Evolutionary conservation across 2,329 filamentous ascomycete genomes (phyloP), one percentile per base, ranked within the genome.

Genomic region (Talaromyces atroroseus): DNA sequence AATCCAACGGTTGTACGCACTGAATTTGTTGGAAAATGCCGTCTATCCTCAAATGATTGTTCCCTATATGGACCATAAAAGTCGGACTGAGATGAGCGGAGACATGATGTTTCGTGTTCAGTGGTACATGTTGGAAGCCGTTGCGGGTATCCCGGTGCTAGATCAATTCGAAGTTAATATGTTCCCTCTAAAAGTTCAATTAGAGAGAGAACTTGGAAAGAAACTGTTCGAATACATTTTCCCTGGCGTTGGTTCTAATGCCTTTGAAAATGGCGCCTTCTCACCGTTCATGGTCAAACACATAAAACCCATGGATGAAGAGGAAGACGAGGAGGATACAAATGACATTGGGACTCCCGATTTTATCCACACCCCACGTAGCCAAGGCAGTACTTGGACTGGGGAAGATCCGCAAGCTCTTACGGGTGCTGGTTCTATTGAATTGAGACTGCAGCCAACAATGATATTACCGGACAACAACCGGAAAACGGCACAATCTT

Each of bases 51-150:
- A 95, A 69, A 97, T 99, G 81, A 90, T 99, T 59, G 87, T 88
- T 16, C 92, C 94, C 0, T 97, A 95, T 66, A 76, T 88, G 21
- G 88, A 95, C 59, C 81, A 83, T 52, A 81, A 84, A 36, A 69
- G 69, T 73, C 82, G 70, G 68, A 77, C 68, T 61, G 77, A 80
- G 32, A 80, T 83, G 47, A 73, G 80, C n/a, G 76, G 79, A 52
- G 84, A 88, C 59, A 90, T 91, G 66, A 97, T 97, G 88, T 82
- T 99, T 52, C 85, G 88, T 34, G 89, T 99, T 12, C 94, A 95
- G 69, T 99, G 95, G 90, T 86, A 96, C 69, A 96, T 96, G 90
- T 81, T 99, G 4, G 94, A 99, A 74, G 92, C 94, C 7, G 96
- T 99, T 70, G 94, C 92, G 38, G 94, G 94, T 49, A 99, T 99